A percentile compares a stretch with the other conserved stretches of the same genome.
phyloP scores from a whole-genome alignment of 306 rosid species.

The Cucumis melo region DNA sequence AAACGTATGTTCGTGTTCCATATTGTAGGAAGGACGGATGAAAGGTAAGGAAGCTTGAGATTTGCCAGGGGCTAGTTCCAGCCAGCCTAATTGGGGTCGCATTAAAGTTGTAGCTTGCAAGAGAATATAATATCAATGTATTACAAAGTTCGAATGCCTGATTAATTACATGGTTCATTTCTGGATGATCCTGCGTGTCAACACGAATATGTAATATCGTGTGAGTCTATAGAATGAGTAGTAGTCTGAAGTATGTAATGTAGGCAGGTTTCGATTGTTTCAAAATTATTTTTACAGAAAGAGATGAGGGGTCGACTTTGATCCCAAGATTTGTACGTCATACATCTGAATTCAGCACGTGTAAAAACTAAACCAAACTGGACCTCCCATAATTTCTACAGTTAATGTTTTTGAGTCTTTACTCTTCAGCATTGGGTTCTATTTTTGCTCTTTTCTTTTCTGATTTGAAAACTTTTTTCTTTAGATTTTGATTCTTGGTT shows the following conservation, averaged over 20 bases:
- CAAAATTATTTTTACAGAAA: constrained; percentile 12
- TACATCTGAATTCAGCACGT: neutral
- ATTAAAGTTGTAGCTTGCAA: constrained; percentile 19
- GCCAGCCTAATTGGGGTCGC: constrained; percentile 18
- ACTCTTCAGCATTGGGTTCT: too few relatives aligned
- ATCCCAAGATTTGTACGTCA: neutral
- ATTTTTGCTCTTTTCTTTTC: too few relatives aligned
- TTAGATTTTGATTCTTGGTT: too few relatives aligned
- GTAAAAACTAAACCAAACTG: neutral
- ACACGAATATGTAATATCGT: constrained; percentile 16
- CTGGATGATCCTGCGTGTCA: constrained; percentile 35
- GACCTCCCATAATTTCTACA: neutral
- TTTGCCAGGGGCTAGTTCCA: constrained; percentile 21
- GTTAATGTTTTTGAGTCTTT: neutral
- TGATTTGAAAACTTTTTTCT: too few relatives aligned
- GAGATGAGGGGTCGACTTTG: neutral
- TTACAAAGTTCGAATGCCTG: constrained; percentile 23
- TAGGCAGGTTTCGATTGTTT: constrained; percentile 18
- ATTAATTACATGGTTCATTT: constrained; percentile 26
- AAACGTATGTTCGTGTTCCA: constrained; percentile 59
- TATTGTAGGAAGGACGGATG: constrained; percentile 35
- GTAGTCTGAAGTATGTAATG: constrained; percentile 30
- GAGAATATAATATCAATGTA: constrained; percentile 27
- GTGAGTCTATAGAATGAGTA: constrained; percentile 22
- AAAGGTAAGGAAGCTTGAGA: constrained; percentile 13